These are phyloP conservation scores for Plasmodium gonderi DNA, from an alignment of 169 alveolate genomes.

Conservation along the genomic window DNA sequence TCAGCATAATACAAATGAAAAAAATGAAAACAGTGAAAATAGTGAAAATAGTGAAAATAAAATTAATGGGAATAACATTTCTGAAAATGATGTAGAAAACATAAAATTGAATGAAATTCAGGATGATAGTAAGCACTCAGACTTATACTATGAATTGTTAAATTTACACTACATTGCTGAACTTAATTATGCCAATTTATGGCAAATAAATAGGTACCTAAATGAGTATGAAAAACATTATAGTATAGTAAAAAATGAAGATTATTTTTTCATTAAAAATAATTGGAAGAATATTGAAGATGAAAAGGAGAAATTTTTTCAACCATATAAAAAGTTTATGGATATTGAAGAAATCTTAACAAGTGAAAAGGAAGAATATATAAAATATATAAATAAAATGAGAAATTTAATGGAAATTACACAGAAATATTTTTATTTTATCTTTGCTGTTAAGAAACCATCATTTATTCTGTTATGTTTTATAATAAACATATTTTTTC, in stretches of 20 bases:
- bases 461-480: slow-evolving; percentile 33
- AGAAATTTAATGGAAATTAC: slow-evolving; percentile 40
- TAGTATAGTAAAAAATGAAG: slow-evolving; percentile 17
- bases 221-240: slow-evolving; percentile 22
- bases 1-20: background rate
- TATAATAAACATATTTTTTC: background rate
- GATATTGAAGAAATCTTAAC: slow-evolving; percentile 22
- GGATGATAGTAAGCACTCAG: background rate
- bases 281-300: slow-evolving; percentile 33
- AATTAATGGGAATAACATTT: background rate
- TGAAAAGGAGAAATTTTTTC: slow-evolving; percentile 20
- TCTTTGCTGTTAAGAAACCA: slow-evolving; percentile 8
- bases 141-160: slow-evolving; percentile 3
- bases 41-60: background rate
- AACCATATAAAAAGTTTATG: slow-evolving; percentile 28
- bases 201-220: slow-evolving; percentile 66
- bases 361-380: slow-evolving; percentile 32
- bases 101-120: background rate
- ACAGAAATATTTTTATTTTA: slow-evolving; percentile 51
- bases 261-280: slow-evolving; percentile 50
- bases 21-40: background rate
- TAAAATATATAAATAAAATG: slow-evolving; percentile 61
- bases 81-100: background rate
- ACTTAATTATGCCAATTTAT: slow-evolving; percentile 42
- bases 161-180: slow-evolving; percentile 57